phyloP scores from a whole-genome alignment of 2,329 filamentous ascomycete genomes.

The Beauveria rudraprayagi region DNA sequence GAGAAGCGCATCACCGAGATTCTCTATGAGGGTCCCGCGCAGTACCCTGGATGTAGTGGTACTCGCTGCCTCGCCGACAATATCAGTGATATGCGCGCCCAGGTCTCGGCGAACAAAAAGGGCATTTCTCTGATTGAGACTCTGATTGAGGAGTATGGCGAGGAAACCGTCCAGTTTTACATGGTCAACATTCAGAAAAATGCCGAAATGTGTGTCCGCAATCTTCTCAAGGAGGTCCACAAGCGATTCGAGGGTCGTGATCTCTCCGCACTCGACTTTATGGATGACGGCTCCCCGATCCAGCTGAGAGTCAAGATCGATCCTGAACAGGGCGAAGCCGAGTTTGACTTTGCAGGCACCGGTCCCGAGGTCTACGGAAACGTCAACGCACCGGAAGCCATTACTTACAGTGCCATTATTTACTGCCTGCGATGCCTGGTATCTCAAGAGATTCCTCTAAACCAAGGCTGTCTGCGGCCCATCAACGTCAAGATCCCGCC shows the following conservation, averaged over 20 bases:
- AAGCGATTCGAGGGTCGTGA: conserved; percentile 63
- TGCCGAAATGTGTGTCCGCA: conserved; percentile 66
- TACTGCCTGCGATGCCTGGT: conserved; percentile 77
- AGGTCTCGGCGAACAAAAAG: conserved; percentile 78
- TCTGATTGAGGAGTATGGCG: conserved; percentile 69
- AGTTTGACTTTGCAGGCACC: conserved; percentile 75
- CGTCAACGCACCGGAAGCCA: conserved; percentile 72
- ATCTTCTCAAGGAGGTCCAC: conserved; percentile 62
- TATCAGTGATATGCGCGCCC: conserved; percentile 74
- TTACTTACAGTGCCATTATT: conserved; percentile 80
- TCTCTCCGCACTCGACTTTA: conserved; percentile 65
- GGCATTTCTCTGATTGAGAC: conserved; percentile 73
- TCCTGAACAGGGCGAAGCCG: conserved; percentile 63
- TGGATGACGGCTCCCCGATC: conserved; percentile 80
- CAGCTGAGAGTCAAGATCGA: conserved; percentile 67
- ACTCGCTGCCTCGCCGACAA: conserved; percentile 74
- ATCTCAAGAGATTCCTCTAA: conserved; percentile 72
- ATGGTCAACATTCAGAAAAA: conserved; percentile 77
- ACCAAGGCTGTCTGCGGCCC: conserved; percentile 72
- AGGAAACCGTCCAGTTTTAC: conserved; percentile 73
- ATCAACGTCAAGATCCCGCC: conserved; percentile 67
- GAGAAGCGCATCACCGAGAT: conserved; percentile 67
- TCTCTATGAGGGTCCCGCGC: conserved; percentile 64
- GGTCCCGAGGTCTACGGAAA: conserved; percentile 75
- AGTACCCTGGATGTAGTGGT: conserved; percentile 68